Evolutionary conservation across 2,329 filamentous ascomycete species (phyloP), one percentile per base, ranked within the genome.

Genomic region (Fusarium sp.): DNA sequence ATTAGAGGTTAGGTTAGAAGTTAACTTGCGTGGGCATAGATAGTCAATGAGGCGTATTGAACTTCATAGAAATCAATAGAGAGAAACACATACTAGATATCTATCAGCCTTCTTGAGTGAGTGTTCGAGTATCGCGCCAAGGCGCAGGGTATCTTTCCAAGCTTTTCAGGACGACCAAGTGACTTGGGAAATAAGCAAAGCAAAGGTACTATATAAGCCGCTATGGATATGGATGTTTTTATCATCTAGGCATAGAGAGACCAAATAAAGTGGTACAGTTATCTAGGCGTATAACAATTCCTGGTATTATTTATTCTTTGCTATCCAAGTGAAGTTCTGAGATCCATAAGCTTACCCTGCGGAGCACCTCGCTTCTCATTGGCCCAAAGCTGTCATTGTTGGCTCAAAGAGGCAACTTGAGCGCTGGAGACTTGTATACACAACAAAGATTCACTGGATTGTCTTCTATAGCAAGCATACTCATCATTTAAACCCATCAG

Each of bases 351-450:
- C n/a, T 22, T 32, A 23, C 40, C n/a, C 17, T 14, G 23, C 22
- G 23, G 13, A 9, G 7, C 9, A 14, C n/a, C 44, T 39, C 19
- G 4, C 19, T 41, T 17, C 58, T 66, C 51, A 70, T 71, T 71
- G 67, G 68, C 10, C 49, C 30, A 22, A 27, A 32, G 15, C n/a
- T 9, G 15, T 40, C 15, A 14, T 40, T 41, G 32, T 20, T 30
- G 37, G 52, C 68, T 68, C 32, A 68, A 71, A 63, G 10, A 45
- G 64, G 68, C 33, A 71, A 68, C 30, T 39, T 30, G 25, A 20
- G 32, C 25, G 13, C 50, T 27, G 20, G 8, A 39, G 19, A 19
- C n/a, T 37, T 37, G 33, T n/a, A 8, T 37, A 9, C n/a, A 4
- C 15, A 37, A 17, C 15, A 9, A 9, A 37, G 6, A 37, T 9